Base-by-base conservation (phyloP, 2,329 filamentous ascomycete genomes). In the Colletotrichum spinosum region DNA sequence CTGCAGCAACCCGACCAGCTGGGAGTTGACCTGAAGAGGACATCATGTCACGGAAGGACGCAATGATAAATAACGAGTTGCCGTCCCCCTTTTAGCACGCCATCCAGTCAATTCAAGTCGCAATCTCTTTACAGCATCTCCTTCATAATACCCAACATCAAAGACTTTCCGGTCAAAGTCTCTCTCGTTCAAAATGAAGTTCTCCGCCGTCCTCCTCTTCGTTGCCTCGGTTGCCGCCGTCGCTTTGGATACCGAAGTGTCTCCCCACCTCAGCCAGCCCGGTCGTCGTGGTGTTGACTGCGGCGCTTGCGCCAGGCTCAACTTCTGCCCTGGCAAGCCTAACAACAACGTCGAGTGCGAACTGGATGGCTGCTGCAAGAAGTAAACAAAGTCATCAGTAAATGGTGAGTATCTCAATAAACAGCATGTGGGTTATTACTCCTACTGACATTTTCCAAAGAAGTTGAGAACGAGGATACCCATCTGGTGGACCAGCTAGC, bases 261-360 rank as follows among this genome's bases (percentile, higher is more conserved):
- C 57, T 11, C 51, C 57, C 10, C n/a, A 54, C 5, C 62, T 65
- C 46, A 55, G 52, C 51, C 44, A 55, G 46, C 62, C 62, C 2
- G 62, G 62, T 35, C 62, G 62, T 11, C 62, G 62, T 6, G 56
- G 50, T 7, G 57, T 65, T 8, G 57, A 61, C 51, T 65, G 62
- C 12, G 62, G 51, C 1, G 57, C 62, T 12, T 65, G 62, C 12
- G 57, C 45, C 4, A 17, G 57, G 6, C 45, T 61, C 38, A 52
- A 61, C 57, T 65, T 65, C 25, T 65, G 61, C 45, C 61, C 61
- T 2, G 61, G 61, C 13, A 46, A 46, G 61, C 61, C 61, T 3
- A 55, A 60, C 3, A 65, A 65, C 51, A 65, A 65, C 46, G 51
- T 38, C 2, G 61, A 65, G 39, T 65, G 61, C 45, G 61, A 61